Evolutionary conservation across 2,329 filamentous ascomycete species (phyloP), one percentile per base, ranked within the genome.

Genomic region (Dactylonectria estremocensis): DNA sequence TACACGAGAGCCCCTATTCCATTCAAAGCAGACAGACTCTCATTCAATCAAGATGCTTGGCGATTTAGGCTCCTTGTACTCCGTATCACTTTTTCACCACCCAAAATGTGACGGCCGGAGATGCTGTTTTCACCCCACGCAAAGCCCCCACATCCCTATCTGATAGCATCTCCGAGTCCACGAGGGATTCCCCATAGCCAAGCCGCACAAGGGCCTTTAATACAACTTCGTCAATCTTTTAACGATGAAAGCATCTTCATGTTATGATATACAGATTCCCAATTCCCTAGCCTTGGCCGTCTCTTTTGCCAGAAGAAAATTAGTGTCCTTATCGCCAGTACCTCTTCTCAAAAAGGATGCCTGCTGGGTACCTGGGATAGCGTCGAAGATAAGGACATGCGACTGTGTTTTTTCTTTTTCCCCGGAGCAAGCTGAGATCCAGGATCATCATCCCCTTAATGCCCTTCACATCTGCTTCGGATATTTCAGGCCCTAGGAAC

Each of bases 41-140:
- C 4, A 28, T 28, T 4, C 24, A 28, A 28, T 28, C 24, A 7
- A 28, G 24, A 28, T 28, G 24, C 24, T 28, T 28, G 24, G 24
- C 24, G 24, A 28, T 28, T 28, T 28, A 28, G 24, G 4, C 24
- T 18, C n/a, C 5, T n/a, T n/a, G 3, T n/a, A n/a, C n/a, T n/a
- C n/a, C n/a, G n/a, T 37, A 14, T 37, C 35, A 14, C 35, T 37
- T 37, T 37, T 9, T 10, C 35, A 37, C 35, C 35, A 37, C 35
- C 16, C n/a, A n/a, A 14, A 43, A 8, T 43, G 37, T 14, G 37
- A 16, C 37, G n/a, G 14, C 52, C 52, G 52, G 52, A 55, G 52
- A 55, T 55, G 52, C 31, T 33, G 3, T 18, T 40, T 55, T 55
- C 52, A 24, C 52, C 52, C 52, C 52, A 55, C 52, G 52, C n/a